phyloP scores from a whole-genome alignment of 2,329 filamentous ascomycete genomes.

The Exutisphaerella laricina region DNA sequence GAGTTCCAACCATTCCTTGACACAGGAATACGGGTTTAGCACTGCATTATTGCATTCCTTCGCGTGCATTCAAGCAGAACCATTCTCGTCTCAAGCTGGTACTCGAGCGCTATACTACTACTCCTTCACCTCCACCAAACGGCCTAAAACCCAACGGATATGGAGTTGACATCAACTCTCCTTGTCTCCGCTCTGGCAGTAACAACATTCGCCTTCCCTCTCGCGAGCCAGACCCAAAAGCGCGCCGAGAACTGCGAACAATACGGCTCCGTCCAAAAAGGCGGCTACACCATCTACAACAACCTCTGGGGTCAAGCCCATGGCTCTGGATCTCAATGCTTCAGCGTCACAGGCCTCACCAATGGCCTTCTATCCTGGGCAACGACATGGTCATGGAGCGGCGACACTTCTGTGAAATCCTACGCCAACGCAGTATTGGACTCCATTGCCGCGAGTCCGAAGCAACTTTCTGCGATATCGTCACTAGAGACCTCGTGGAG shows the following conservation, averaged over 20 bases:
- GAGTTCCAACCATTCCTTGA: too few species aligned
- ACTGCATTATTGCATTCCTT: too few species aligned
- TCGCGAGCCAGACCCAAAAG: slow-evolving; percentile 4
- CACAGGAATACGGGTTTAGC: too few species aligned
- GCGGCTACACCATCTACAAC: slow-evolving; percentile 30
- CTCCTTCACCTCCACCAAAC: background rate
- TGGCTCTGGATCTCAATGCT: slow-evolving; percentile 44
- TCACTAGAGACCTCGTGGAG: slow-evolving; percentile 43
- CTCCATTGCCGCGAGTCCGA: slow-evolving; percentile 24
- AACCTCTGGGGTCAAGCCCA: slow-evolving; percentile 43
- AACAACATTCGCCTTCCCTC: background rate
- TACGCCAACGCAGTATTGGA: slow-evolving; percentile 40
- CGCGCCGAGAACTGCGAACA: slow-evolving; percentile 28
- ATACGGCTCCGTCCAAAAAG: slow-evolving; percentile 27
- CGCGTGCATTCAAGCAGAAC: too few species aligned
- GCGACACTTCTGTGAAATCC: slow-evolving; percentile 37
- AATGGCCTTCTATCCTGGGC: slow-evolving; percentile 40
- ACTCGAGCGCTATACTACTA: slow-evolving; percentile 1
- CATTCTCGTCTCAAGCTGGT: slow-evolving; percentile 3
- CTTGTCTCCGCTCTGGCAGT: background rate
- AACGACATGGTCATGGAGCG: slow-evolving; percentile 34
- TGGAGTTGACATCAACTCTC: background rate
- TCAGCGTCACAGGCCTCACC: slow-evolving; percentile 37
- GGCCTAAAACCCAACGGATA: background rate
- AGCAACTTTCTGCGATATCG: slow-evolving; percentile 26